Conservation (phyloP, 2,329 filamentous ascomycete species). For the Dactylellina leptospora region DNA sequence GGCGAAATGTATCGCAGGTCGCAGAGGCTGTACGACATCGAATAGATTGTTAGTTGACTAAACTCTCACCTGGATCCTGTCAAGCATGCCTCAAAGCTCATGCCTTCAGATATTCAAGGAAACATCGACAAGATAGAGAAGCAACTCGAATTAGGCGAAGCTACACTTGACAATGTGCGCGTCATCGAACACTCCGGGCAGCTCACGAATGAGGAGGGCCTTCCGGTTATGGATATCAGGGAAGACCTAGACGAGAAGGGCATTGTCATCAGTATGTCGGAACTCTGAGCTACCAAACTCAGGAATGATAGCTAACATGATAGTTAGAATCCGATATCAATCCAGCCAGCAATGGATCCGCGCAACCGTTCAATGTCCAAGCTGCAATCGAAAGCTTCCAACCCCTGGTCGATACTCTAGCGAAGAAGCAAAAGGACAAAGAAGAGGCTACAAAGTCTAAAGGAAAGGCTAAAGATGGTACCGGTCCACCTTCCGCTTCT, state of each 20-base stretch:
- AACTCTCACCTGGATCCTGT: not conserved
- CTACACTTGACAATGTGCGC: conserved; percentile 72
- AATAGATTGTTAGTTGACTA: conserved; percentile 70
- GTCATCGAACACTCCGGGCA: conserved; percentile 69
- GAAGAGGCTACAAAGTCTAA: conserved; percentile 3
- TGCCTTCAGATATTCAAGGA: conserved; percentile 71
- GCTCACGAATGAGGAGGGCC: conserved; percentile 70
- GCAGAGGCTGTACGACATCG: conserved; percentile 74
- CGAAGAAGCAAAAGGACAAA: conserved; percentile 52
- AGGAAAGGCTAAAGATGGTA: conserved; percentile 7
- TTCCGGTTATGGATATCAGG: conserved; percentile 87
- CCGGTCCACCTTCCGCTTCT: not conserved
- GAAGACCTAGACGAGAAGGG: conserved; percentile 92
- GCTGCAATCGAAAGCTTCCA: conserved; percentile 53
- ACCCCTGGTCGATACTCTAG: conserved; percentile 51
- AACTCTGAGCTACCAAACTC: not conserved
- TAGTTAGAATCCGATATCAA: conserved; percentile 36
- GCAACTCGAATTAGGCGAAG: conserved; percentile 74
- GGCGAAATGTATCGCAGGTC: conserved; percentile 70
- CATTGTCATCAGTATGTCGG: conserved; percentile 70
- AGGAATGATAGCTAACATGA: not conserved
- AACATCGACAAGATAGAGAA: conserved; percentile 80
- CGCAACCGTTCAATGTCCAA: conserved; percentile 46
- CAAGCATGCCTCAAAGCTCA: conserved; percentile 32
- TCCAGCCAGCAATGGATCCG: conserved; percentile 15